These are phyloP conservation scores for Hydnomerulius pinastri DNA, from an alignment of 768 basidiomycete species.

Conservation along the genomic window DNA sequence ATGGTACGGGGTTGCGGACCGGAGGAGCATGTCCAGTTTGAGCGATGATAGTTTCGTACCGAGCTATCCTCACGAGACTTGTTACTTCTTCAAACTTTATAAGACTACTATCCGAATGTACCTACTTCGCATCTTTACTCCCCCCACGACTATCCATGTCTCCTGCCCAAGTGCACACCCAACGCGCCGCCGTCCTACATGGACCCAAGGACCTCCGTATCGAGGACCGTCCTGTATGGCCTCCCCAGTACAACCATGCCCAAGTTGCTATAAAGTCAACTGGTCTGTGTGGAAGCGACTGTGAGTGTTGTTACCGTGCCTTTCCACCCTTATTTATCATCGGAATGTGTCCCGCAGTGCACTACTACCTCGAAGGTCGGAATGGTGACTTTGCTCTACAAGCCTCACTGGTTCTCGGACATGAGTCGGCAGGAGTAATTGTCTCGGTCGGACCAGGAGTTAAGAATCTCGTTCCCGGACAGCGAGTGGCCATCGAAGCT, in stretches of 20 bases:
- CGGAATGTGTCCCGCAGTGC: slow-evolving; percentile 51
- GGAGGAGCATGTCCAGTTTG: slow-evolving; percentile 24
- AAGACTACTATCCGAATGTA: slow-evolving; percentile 29
- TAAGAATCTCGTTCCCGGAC: slow-evolving; percentile 64
- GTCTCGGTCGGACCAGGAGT: slow-evolving; percentile 80
- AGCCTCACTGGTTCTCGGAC: slow-evolving; percentile 87
- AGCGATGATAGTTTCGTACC: slow-evolving; percentile 27
- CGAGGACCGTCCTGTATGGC: slow-evolving; percentile 72
- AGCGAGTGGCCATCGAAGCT: slow-evolving; percentile 92
- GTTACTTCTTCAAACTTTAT: slow-evolving; percentile 32
- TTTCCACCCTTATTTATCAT: slow-evolving; percentile 1
- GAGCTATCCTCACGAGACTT: slow-evolving; percentile 38
- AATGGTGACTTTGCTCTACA: slow-evolving; percentile 92
- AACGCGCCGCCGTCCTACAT: slow-evolving; percentile 79
- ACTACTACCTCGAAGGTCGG: slow-evolving; percentile 86
- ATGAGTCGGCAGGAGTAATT: slow-evolving; percentile 89
- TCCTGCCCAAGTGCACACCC: slow-evolving; percentile 51
- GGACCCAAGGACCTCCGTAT: slow-evolving; percentile 81
- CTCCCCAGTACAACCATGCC: slow-evolving; percentile 70
- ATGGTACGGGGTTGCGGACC: slow-evolving; percentile 35
- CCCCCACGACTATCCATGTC: slow-evolving; percentile 37
- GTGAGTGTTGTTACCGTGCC: slow-evolving; percentile 42
- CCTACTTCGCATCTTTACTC: slow-evolving; percentile 24
- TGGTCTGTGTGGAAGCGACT: slow-evolving; percentile 88
- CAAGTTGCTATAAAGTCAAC: slow-evolving; percentile 82